These are phyloP conservation scores for Myochromella boudieri DNA, from an alignment of 768 basidiomycete species.

Conservation along the genomic window DNA sequence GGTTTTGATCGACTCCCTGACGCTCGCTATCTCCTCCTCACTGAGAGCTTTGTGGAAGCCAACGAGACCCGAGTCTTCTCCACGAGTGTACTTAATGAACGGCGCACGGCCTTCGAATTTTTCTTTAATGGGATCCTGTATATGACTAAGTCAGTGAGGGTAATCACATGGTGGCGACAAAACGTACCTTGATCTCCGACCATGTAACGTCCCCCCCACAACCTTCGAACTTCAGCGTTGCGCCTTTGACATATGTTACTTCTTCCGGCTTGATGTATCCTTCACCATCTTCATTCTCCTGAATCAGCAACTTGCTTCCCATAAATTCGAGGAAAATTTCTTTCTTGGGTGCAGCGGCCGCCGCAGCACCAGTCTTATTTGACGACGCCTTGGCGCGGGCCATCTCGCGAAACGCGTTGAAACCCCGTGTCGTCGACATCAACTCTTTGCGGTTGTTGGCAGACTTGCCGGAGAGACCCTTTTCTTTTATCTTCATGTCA, in stretches of 20 bases:
- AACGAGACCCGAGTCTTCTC: slow-evolving; percentile 49
- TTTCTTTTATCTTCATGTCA: slow-evolving; percentile 95
- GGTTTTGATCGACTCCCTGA: slow-evolving; percentile 64
- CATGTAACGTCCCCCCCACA: slow-evolving; percentile 50
- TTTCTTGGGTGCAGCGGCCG: slow-evolving; percentile 37
- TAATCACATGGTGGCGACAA: background rate
- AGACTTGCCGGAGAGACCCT: slow-evolving; percentile 78
- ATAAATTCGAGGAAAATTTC: slow-evolving; percentile 76
- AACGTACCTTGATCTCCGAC: slow-evolving; percentile 48
- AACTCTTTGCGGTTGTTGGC: slow-evolving; percentile 58
- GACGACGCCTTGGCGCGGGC: slow-evolving; percentile 33
- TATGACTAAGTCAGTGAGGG: background rate
- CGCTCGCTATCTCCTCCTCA: slow-evolving; percentile 70
- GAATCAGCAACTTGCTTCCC: slow-evolving; percentile 65
- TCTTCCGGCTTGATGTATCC: slow-evolving; percentile 64
- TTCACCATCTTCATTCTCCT: slow-evolving; percentile 58
- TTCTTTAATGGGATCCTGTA: slow-evolving; percentile 47
- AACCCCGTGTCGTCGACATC: slow-evolving; percentile 54
- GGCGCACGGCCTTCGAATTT: slow-evolving; percentile 49
- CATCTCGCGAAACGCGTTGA: slow-evolving; percentile 82
- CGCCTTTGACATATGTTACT: slow-evolving; percentile 52
- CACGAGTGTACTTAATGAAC: slow-evolving; percentile 50
- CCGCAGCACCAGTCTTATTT: slow-evolving; percentile 22
- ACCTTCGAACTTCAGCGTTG: slow-evolving; percentile 59
- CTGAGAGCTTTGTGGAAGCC: slow-evolving; percentile 66